A percentile compares a stretch with the other conserved stretches of the same genome.
These are phyloP conservation scores for Gossypium mustelinum DNA, from an alignment of 345 rosid species.

Conservation along the genomic window DNA sequence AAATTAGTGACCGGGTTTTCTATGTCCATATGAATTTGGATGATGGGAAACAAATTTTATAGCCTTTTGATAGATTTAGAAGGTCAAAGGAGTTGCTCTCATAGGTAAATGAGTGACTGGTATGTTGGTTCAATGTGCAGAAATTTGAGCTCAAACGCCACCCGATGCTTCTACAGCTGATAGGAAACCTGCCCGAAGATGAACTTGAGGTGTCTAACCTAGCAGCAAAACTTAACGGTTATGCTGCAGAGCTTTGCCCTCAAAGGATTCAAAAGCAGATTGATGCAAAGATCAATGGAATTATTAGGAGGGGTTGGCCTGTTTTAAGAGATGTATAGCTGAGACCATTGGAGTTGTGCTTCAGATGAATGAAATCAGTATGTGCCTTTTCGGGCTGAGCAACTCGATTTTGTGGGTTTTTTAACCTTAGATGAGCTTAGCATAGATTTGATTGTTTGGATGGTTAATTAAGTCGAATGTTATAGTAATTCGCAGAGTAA, in stretches of 20 bases:
- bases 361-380: background rate
- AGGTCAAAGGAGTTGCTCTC: background rate
- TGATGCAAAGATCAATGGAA: constrained; percentile 58
- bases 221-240: constrained; percentile 73
- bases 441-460: background rate
- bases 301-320: constrained; percentile 83
- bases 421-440: background rate
- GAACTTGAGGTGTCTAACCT: constrained; percentile 73
- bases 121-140: constrained; percentile 33
- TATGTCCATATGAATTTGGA: background rate
- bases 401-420: background rate
- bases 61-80: background rate
- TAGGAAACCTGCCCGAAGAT: constrained; percentile 76
- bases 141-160: constrained; percentile 89
- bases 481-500: background rate
- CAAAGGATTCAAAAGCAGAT: constrained; percentile 51
- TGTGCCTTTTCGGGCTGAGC: background rate
- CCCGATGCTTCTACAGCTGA: constrained; percentile 70
- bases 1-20: background rate
- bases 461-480: background rate
- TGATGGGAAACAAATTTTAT: background rate
- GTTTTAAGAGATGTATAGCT: constrained; percentile 50
- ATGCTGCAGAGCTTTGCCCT: constrained; percentile 85
- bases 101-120: background rate
- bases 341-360: background rate